Conservation (phyloP, 163 green algal species). For the Scenedesmus sp. region DNA sequence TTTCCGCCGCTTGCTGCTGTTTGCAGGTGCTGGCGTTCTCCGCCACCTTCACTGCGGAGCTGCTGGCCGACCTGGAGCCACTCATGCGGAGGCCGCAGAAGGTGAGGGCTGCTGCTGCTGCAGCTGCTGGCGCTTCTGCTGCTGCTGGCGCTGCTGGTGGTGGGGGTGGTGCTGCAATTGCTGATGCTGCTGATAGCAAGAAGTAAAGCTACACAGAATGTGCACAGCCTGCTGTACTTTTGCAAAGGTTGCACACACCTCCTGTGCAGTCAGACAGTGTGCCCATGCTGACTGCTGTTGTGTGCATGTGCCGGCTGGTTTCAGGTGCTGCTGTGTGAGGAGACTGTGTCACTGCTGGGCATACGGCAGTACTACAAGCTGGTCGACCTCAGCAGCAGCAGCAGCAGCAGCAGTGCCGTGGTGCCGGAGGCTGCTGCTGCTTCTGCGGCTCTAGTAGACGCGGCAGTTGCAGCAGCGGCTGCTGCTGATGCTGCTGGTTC, state of each 20-base stretch:
- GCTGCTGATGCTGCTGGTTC: neutral
- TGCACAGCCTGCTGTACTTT: neutral
- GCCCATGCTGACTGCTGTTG: neutral
- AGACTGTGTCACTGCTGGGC: slow-evolving; percentile 65
- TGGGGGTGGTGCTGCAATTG: neutral
- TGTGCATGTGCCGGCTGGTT: neutral
- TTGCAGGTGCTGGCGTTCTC: slow-evolving; percentile 87
- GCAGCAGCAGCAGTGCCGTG: slow-evolving; percentile 15
- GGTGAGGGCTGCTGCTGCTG: neutral
- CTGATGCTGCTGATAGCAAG: neutral
- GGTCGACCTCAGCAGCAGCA: slow-evolving; percentile 4
- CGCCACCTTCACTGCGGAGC: slow-evolving; percentile 80
- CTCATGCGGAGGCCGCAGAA: slow-evolving; percentile 54
- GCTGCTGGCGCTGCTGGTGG: neutral
- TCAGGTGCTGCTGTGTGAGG: slow-evolving; percentile 60
- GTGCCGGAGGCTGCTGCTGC: neutral
- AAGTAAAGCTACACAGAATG: neutral
- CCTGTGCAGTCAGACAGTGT: neutral
- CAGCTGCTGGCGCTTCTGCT: neutral
- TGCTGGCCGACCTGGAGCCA: slow-evolving; percentile 69
- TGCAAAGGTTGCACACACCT: neutral
- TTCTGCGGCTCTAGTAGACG: neutral
- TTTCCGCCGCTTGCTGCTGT: neutral
- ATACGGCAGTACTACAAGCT: slow-evolving; percentile 64
- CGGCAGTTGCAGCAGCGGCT: neutral